A percentile compares a stretch with the other conserved stretches of the same genome.
These are phyloP conservation scores for Fusarium sp. DNA, from an alignment of 2,329 filamentous ascomycete genomes.

Conservation along the genomic window DNA sequence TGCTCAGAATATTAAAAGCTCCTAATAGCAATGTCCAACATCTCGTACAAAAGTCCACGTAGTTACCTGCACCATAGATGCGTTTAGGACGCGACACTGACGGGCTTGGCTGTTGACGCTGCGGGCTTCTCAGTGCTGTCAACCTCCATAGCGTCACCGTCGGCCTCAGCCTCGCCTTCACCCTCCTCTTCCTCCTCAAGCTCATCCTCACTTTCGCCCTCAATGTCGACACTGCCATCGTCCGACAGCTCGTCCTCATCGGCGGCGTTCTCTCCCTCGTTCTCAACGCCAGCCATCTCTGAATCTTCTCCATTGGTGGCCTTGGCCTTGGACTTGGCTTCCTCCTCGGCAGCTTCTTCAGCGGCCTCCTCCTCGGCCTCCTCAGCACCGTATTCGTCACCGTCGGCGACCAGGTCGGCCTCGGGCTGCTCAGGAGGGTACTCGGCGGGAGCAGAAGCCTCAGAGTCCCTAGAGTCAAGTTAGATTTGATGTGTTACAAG, in stretches of 20 bases:
- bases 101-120: slow-evolving; percentile 50
- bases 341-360: slow-evolving; percentile 60
- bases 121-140: slow-evolving; percentile 56
- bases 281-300: slow-evolving; percentile 80
- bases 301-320: slow-evolving; percentile 70
- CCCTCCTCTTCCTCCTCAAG: slow-evolving; percentile 77
- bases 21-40: slow-evolving; percentile 35
- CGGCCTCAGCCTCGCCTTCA: slow-evolving; percentile 53
- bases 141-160: slow-evolving; percentile 64
- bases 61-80: not conserved
- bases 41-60: slow-evolving; percentile 28
- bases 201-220: slow-evolving; percentile 79
- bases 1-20: slow-evolving; percentile 34
- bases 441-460: slow-evolving; percentile 93
- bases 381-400: slow-evolving; percentile 90
- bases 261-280: slow-evolving; percentile 57
- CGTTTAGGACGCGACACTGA: slow-evolving; percentile 51
- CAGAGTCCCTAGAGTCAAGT: slow-evolving; percentile 80
- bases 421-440: slow-evolving; percentile 98
- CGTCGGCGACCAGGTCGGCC: slow-evolving; percentile 86
- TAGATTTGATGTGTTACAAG: not conserved
- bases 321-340: slow-evolving; percentile 59
- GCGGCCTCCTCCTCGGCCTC: slow-evolving; percentile 81
- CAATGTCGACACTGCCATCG: slow-evolving; percentile 81
- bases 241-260: slow-evolving; percentile 78